Evolutionary conservation across 1,284 basidiomycete genomes (phyloP).

Genomic region (Volvariella surrecta): DNA sequence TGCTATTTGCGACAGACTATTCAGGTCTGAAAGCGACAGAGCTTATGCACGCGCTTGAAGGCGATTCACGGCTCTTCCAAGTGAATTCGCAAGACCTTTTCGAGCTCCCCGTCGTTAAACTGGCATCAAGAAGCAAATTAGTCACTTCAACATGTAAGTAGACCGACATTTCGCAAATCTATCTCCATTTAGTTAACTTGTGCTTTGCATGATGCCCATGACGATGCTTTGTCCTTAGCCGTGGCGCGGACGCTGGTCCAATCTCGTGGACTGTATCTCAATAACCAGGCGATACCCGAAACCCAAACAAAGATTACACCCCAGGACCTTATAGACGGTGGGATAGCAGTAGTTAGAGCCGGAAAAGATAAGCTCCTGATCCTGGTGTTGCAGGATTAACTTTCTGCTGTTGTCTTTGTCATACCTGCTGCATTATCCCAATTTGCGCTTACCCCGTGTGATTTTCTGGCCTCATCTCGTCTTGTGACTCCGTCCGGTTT

Average conservation of each 20-base stretch:
- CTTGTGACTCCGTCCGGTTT: no score
- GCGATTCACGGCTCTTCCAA: conserved; percentile 49
- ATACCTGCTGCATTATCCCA: no score
- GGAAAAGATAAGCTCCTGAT: conserved; percentile 75
- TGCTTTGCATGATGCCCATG: not conserved
- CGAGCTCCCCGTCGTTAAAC: conserved; percentile 42
- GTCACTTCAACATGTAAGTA: conserved; percentile 46
- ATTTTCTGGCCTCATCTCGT: no score
- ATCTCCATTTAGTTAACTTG: conserved; percentile 4
- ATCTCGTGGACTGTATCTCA: conserved; percentile 36
- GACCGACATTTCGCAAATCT: not conserved
- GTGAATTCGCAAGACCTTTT: conserved; percentile 34
- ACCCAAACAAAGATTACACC: conserved; percentile 32
- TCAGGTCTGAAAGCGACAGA: conserved; percentile 35
- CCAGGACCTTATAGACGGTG: conserved; percentile 52
- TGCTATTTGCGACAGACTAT: conserved; percentile 52
- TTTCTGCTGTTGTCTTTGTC: no score
- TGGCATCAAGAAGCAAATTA: conserved; percentile 45
- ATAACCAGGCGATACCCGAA: conserved; percentile 32
- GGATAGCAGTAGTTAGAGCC: conserved; percentile 60
- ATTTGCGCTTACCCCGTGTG: no score
- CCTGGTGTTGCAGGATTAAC: conserved; percentile 25
- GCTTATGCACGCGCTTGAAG: conserved; percentile 44
- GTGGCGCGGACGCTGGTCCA: conserved; percentile 48
- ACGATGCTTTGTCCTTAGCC: conserved; percentile 24